Percentiles rank a stretch among this genome's conserved stretches.
Evolutionary conservation across 2,329 filamentous ascomycete genomes (phyloP).

Genomic region (Dactylellina haptotyla): DNA sequence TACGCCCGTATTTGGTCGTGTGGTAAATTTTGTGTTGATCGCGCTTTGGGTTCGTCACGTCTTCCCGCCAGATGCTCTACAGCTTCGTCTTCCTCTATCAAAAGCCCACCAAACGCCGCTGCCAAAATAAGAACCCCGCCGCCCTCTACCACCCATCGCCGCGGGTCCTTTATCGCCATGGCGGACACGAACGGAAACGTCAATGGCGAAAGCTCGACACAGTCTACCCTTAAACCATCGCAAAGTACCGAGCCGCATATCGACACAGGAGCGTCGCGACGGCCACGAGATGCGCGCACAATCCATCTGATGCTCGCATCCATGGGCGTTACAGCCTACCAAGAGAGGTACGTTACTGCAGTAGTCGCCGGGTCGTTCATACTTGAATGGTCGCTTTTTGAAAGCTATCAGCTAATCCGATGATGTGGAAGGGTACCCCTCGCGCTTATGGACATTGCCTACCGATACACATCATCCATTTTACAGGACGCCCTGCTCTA

Average conservation of each 20-base stretch:
- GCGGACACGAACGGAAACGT: constrained; percentile 43
- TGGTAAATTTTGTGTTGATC: constrained; percentile 23
- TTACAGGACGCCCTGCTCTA: constrained; percentile 68
- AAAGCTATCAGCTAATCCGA: not conserved
- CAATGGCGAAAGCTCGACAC: constrained; percentile 48
- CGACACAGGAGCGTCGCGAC: constrained; percentile 63
- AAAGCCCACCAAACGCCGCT: not conserved
- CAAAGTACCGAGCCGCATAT: constrained; percentile 44
- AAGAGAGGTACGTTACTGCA: constrained; percentile 68
- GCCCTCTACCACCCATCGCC: not conserved
- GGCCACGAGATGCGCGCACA: constrained; percentile 80
- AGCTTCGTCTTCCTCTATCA: not conserved
- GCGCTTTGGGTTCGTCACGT: constrained; percentile 13
- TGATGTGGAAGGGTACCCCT: constrained; percentile 72
- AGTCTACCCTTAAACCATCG: constrained; percentile 40
- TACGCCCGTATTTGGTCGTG: not conserved
- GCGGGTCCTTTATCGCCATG: constrained; percentile 1
- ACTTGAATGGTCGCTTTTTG: not conserved
- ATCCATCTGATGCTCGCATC: constrained; percentile 82
- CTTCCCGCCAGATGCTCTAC: not conserved
- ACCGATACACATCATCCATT: constrained; percentile 71
- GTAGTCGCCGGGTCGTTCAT: not conserved
- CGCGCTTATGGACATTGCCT: constrained; percentile 85
- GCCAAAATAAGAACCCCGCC: not conserved
- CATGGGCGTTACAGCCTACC: constrained; percentile 81